phyloP scores from a whole-genome alignment of 805 yeast genomes.

The Kockiozyma suomiensis region DNA sequence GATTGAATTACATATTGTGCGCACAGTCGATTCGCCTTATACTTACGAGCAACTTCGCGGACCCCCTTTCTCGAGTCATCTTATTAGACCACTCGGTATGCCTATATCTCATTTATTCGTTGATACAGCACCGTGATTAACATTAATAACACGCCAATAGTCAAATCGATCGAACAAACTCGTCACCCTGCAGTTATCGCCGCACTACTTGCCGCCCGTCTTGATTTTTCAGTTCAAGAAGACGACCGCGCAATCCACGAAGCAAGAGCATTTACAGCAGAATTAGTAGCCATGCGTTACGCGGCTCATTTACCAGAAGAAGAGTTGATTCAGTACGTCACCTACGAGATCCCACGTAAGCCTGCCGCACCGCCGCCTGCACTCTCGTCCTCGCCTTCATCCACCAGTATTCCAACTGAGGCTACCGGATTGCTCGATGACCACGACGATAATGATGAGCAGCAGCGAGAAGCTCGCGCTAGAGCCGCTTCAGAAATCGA shows the following conservation, averaged over 20 bases:
- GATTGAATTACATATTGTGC: constrained; percentile 36
- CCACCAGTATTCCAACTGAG: constrained; percentile 16
- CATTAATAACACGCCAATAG: no score
- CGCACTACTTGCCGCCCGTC: constrained; percentile 39
- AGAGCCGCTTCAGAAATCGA: constrained; percentile 19
- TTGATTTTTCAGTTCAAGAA: constrained; percentile 36
- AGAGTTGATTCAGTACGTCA: constrained; percentile 25
- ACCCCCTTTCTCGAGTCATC: constrained; percentile 34
- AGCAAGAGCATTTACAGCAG: constrained; percentile 41
- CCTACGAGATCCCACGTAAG: constrained; percentile 30
- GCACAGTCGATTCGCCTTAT: constrained; percentile 39
- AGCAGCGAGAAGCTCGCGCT: neutral
- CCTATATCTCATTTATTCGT: no score
- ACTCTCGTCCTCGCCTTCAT: constrained; percentile 6
- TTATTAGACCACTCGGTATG: constrained; percentile 38
- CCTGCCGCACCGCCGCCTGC: neutral
- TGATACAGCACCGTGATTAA: no score
- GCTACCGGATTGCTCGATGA: constrained; percentile 8
- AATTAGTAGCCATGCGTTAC: constrained; percentile 39
- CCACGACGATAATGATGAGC: neutral
- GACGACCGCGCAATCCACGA: constrained; percentile 38
- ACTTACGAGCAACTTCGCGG: constrained; percentile 39
- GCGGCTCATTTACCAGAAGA: constrained; percentile 36
- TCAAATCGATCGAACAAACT: constrained; percentile 32
- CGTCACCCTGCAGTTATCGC: constrained; percentile 40